These are phyloP conservation scores for Scedosporium boydii DNA, from an alignment of 2,329 filamentous ascomycete species.

Conservation along the genomic window DNA sequence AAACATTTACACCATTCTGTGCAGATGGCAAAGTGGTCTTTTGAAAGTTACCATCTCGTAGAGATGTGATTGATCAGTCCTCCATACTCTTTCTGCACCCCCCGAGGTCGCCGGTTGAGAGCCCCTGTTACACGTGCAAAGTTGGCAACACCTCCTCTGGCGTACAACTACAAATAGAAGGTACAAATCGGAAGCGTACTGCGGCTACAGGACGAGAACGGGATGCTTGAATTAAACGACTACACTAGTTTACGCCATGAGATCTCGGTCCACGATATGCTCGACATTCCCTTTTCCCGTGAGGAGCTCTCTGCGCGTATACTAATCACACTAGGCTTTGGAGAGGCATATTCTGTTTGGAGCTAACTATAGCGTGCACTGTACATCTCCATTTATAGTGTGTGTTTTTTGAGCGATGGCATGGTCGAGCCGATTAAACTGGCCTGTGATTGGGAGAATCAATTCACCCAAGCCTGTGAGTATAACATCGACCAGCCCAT, in stretches of 20 bases:
- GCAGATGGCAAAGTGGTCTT: too few species aligned
- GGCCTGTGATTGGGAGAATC: not conserved
- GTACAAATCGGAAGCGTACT: not conserved
- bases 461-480: not conserved
- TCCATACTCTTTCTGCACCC: too few species aligned
- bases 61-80: not conserved
- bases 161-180: not conserved
- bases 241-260: not conserved
- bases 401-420: not conserved
- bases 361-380: not conserved
- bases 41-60: too few species aligned
- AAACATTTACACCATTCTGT: too few species aligned
- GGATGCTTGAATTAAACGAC: not conserved
- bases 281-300: not conserved
- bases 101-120: too few species aligned
- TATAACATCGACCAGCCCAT: not conserved
- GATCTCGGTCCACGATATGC: not conserved
- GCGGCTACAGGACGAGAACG: not conserved
- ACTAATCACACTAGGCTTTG: not conserved
- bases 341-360: not conserved
- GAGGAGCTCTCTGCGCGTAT: not conserved
- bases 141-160: not conserved
- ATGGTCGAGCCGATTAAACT: not conserved
- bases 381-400: not conserved
- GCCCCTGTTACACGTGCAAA: not conserved